Evolutionary conservation across 106 monocot species (phyloP), one percentile per base, ranked within the genome.

Genomic region (Vanilla planifolia): DNA sequence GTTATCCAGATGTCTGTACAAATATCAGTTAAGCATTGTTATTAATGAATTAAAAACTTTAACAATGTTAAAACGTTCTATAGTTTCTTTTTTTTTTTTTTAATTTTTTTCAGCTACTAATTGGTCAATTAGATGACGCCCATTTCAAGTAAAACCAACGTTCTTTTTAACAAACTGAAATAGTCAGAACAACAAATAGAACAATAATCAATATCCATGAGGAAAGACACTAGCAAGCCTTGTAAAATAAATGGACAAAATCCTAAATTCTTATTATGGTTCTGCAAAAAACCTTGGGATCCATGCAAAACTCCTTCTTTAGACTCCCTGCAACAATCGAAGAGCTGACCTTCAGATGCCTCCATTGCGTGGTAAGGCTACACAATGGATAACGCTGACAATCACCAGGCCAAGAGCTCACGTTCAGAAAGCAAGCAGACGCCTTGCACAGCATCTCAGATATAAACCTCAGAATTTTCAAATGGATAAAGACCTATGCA

Each of bases 221-320:
- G 4, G 11, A 0, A 2, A 7, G 4, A 45, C 14, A 45, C 4
- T 17, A 45, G 14, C 44, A 16, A 0, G 19, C 16, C 11, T 4
- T 17, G 14, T 17, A 45, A 45, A 45, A 45, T 45, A 16, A 45
- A 45, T 16, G 44, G n/a, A 16, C 44, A 45, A 45, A 53, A n/a
- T 30, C 53, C 53, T 53, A 53, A 55, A 36, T 15, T 30, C 5
- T 32, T 11, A 50, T 26, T 1, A 7, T 2, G 24, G 24, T 32
- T n/a, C 15, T 32, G 5, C 6, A 53, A 53, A 2, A 53, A 53
- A 57, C 57, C 57, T 57, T 57, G 57, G 34, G 35, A 57, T 57
- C 35, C 9, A 36, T 8, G 57, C 57, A 9, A 57, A 57, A 35
- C 0, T 15, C 34, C 35, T 57, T 21, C 35, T 35, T 33, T 16